Percentiles rank a stretch among this genome's conserved stretches.
phyloP scores from a whole-genome alignment of 192 early-diverging fungal genomes.

The Backusella circina region DNA sequence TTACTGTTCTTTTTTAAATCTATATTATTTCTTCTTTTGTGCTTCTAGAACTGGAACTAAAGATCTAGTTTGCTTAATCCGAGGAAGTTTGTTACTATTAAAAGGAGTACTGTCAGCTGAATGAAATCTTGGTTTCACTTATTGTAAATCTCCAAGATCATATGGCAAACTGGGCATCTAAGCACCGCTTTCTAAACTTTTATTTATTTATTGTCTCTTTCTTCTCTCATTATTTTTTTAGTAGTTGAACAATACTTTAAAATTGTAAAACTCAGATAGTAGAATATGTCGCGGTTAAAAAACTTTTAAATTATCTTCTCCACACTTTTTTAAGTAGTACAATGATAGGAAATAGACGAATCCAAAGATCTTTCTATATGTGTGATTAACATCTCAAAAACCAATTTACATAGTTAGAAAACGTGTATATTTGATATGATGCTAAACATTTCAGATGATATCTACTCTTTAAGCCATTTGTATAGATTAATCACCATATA shows the following conservation, averaged over 20 bases:
- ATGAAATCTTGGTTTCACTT: neutral
- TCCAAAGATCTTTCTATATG: too few species aligned
- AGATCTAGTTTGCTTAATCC: neutral
- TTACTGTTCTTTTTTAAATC: neutral
- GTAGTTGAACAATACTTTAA: neutral
- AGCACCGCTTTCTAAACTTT: neutral
- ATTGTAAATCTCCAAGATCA: neutral
- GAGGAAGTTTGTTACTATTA: neutral
- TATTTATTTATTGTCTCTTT: neutral
- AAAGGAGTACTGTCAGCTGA: neutral
- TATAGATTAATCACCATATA: neutral
- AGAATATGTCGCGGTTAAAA: neutral
- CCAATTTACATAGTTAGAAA: neutral
- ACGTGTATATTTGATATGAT: neutral
- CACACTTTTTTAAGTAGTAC: neutral
- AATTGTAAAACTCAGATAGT: neutral
- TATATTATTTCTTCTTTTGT: neutral
- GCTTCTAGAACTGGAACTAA: neutral
- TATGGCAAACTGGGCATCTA: neutral
- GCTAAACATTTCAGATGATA: neutral
- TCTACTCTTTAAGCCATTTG: too few species aligned
- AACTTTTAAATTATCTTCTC: neutral
- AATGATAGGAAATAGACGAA: neutral
- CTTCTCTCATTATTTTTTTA: neutral
- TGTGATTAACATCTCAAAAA: neutral